Evolutionary conservation across 169 alveolate species (phyloP), one percentile per base, ranked within the genome.

Genomic region (Theileria luwenshuni): DNA sequence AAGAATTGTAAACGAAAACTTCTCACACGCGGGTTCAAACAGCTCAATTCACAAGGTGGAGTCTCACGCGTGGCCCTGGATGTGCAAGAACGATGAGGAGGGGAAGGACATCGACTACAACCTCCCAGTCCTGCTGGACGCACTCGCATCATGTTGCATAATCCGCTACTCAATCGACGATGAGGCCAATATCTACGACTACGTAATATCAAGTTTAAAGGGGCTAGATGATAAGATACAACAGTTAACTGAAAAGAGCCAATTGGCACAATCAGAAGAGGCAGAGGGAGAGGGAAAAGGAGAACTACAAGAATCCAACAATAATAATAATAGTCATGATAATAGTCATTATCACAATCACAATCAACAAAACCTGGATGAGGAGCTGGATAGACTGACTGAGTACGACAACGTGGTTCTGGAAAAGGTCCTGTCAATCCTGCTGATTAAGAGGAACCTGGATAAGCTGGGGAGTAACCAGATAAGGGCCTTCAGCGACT

Each of bases 1-100:
- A 1, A 49, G 62, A 41, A 54, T 69, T 19, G 5, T 76, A 13
- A 38, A 38, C 45, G 45, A 38, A 38, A 10, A 5, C 5, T 7
- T 38, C 5, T 7, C 17, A 38, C 5, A 10, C 45, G 64, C 70
- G 13, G 79, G 54, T 19, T 21, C 45, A 25, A 12, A 35, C 3
- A 68, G 73, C 42, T 59, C 85, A 0, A 76, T 76, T 0, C 77
- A 67, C 71, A 47, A 79, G 0, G 85, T 76, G 41, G 85, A 76
- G 54, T 70, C 63, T 27, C 77, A 76, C 25, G 85, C 85, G 19
- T 76, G 85, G 85, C 85, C 85, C 33, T 76, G 85, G 85, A 76
- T 76, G 85, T 67, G 38, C 62, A 27, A 45, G 6, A 21, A 12
- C 30, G 76, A 17, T 30, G 15, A 32, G 6, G 27, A 10, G 79